Base-by-base conservation (phyloP, 768 basidiomycete species). In the Russula lepida region DNA sequence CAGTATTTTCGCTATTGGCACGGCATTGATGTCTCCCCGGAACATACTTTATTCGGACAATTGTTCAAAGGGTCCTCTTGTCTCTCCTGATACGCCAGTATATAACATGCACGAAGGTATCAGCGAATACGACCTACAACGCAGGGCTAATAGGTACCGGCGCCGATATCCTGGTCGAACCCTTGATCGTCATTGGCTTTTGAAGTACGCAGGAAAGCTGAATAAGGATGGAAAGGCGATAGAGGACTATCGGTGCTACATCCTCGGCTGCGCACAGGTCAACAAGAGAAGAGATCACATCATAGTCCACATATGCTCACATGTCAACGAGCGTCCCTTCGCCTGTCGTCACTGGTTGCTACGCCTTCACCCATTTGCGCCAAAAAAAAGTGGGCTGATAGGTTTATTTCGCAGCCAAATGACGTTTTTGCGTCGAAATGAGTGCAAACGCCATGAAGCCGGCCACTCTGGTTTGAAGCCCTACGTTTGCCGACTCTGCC, bases 231-330 rank as follows among this genome's bases (percentile, higher is more conserved):
- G 86, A 7, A 79, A 83, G 66, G 75, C 80, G 12, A 69, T 84
- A 21, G 74, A 78, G 11, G 81, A 86, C 44, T 88, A 81, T 65
- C 78, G 86, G 39, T 89, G 87, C 67, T 89, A 89, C 66, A 73
- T 89, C 44, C 65, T 75, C 23, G 86, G 84, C 8, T 89, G 87
- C 69, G 71, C 74, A 28, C 86, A 89, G 69, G 76, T 73, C 57
- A 89, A 89, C 75, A 88, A 84, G 71, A 77, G 87, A 59, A 75
- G 83, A 57, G 87, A 89, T 68, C 87, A 89, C 64, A 89, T 89
- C 63, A 69, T 87, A 32, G 85, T 86, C 39, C 87, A 89, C 62
- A 79, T 89, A 33, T 85, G 86, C 32, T 82, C 83, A 19, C 87
- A 89, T 68, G 76, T 89, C 54, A 82, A 85, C 61, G 83, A 87